Evolutionary conservation across 2,329 filamentous ascomycete species (phyloP), one percentile per base, ranked within the genome.

Genomic region (Botrytis squamosa): DNA sequence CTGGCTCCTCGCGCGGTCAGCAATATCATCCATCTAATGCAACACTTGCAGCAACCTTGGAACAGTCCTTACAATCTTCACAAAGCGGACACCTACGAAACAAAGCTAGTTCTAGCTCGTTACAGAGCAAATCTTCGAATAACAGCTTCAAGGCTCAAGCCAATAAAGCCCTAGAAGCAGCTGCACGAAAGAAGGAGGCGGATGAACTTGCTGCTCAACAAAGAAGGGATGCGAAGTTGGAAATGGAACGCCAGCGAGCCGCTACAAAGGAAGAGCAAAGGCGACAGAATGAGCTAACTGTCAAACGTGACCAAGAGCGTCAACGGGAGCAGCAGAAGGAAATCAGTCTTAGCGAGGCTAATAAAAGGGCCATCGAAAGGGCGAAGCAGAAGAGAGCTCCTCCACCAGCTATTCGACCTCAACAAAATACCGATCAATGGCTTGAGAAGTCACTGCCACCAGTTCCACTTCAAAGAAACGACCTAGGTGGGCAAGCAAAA

Each of bases 141-240:
- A 84, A 81, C 71, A 93, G 88, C 79, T 85, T 94, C 71, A 93
- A 92, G 10, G 89, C 89, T n/a, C 87, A 90, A n/a, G 84, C 83
- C 46, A 86, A 85, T n/a, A 93, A 92, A 80, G 91, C 92, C 2
- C 84, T 95, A 36, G 90, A 95, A 71, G 86, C 92, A 66, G 93
- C 92, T 3, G 92, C 93, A 57, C 91, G 90, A 80, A 95, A 94
- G 82, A 95, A 92, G 80, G 94, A 97, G 81, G 91, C 91, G 81
- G 94, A 97, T 78, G 93, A 97, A 80, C 89, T 90, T 66, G 93
- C 94, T 76, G 89, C 90, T 22, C 91, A 94, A 79, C 89, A 91
- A 68, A 95, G 93, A 80, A 90, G 91, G 14, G 93, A 97, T 33
- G 90, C 92, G 55, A 97, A 97, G 83, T 88, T 90, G 25, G 93